phyloP scores from a whole-genome alignment of 2,329 filamentous ascomycete genomes.

The Fusarium sp. region DNA sequence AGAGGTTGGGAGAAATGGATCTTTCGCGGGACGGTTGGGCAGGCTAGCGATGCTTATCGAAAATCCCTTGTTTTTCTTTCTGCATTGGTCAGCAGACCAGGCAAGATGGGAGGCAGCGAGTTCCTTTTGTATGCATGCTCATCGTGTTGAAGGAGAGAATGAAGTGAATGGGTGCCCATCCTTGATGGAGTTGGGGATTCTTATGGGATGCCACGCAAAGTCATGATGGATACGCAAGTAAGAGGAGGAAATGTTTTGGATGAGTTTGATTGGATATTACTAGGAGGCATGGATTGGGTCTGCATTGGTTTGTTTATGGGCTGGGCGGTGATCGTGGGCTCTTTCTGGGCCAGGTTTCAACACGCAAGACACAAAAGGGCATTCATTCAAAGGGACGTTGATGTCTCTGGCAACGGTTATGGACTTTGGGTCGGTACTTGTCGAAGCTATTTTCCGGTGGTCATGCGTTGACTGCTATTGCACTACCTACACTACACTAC shows the following conservation, averaged over 20 bases:
- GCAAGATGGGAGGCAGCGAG: slow-evolving; percentile 23
- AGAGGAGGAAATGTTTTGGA: slow-evolving; percentile 1
- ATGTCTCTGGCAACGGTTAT: neutral
- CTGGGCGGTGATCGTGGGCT: slow-evolving; percentile 33
- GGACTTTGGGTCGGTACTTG: slow-evolving; percentile 12
- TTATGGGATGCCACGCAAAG: slow-evolving; percentile 13
- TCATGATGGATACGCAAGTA: slow-evolving; percentile 26
- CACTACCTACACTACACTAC: neutral
- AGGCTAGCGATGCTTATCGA: slow-evolving; percentile 39
- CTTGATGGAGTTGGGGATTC: neutral
- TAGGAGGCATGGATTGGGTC: slow-evolving; percentile 12
- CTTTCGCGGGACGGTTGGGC: slow-evolving; percentile 27
- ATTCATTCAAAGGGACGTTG: slow-evolving; percentile 4
- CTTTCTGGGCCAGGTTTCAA: slow-evolving; percentile 21
- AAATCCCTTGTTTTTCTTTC: slow-evolving; percentile 31
- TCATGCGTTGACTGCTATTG: neutral
- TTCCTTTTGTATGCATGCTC: slow-evolving; percentile 32
- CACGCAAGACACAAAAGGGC: slow-evolving; percentile 17
- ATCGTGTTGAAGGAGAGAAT: neutral
- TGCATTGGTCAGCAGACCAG: slow-evolving; percentile 31
- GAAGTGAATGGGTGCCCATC: neutral
- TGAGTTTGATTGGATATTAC: neutral
- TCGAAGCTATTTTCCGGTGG: slow-evolving; percentile 8
- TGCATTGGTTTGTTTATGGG: slow-evolving; percentile 19
- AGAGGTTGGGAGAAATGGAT: slow-evolving; percentile 22